Base-by-base conservation (phyloP, 768 basidiomycete genomes). In the Trichaptum fuscoviolaceum region DNA sequence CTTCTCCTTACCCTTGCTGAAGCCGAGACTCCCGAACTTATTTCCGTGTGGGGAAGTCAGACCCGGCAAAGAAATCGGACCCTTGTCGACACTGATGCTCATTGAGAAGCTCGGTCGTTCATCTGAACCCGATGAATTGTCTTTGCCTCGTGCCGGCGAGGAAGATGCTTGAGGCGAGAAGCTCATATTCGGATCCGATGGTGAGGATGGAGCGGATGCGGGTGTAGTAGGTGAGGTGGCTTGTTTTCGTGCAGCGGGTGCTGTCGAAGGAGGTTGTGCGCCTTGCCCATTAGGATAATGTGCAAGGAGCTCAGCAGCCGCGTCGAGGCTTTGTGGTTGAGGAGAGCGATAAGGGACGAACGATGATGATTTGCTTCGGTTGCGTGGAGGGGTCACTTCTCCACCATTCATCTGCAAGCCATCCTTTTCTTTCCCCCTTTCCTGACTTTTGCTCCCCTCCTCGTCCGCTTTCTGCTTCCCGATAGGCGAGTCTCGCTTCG, bases 271-370 rank as follows among this genome's bases (percentile, higher is more conserved):
- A 30, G 30, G 2, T 17, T 25, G 27, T 18, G 2, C 64, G 64
- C 52, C 68, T 68, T 25, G 68, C 59, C 8, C 65, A 25, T 61
- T 65, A 68, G 6, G 70, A 57, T 7, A 69, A 69, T 1, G 77
- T 3, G 80, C 78, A 58, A 92, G 76, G 76, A 87, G 83, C 75
- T 92, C 88, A 35, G 89, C 77, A 18, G 89, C 90, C 65, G 90
- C 90, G 69, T 83, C 85, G 60, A 93, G 79, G 68, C 89, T 91
- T 76, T 91, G 90, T 0, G 88, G 87, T 64, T 79, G 82, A 59
- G 84, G 84, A 20, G 86, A 77, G 64, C 81, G 82, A 74, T 83
- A 79, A 18, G 86, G 79, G 34, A 86, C 76, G 71, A 84, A 83
- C 17, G 86, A 80, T 20, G 85, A 83, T 59, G 84, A 82, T 71